Base-by-base conservation (phyloP, 139 green algal genomes). In the Trebouxia sp. region DNA sequence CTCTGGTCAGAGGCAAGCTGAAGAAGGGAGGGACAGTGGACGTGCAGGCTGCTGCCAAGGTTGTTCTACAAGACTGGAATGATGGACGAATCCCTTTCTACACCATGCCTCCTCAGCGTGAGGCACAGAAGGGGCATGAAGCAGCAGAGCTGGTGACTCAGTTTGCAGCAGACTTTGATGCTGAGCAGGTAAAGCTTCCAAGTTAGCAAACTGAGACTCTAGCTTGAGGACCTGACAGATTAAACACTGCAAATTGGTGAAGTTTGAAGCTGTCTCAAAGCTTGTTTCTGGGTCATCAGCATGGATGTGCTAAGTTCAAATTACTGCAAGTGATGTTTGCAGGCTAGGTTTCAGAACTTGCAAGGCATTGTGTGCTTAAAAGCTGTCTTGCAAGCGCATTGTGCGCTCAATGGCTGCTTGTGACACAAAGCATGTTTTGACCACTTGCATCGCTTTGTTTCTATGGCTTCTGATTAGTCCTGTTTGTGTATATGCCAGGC, bases 21-120 rank as follows among this genome's bases (percentile, higher is more conserved):
- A 86, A 88, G 48, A 89, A 89, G 79, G 96, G 80, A 26, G 80
- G 80, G 56, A 53, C 47, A 9, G 39, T 51, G 0, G 74, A 81
- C 42, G 56, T 70, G 35, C 53, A 85, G 58, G 91, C 87, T 12
- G 90, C 92, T 0, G 95, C 94, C 0, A 82, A 82, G 20, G 88
- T 97, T 32, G 87, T 98, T n/a, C 88, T 98, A 41, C 85, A 94
- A 78, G 96, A 99, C 87, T 99, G 97, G 97, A 97, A 97, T 83
- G 88, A 91, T 55, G 97, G 97, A 38, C 87, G 85, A 56, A 97
- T 98, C 69, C 91, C 93, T 3, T 98, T 94, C 91, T 98, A 91
- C 91, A 98, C 93, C 11, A 50, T 89, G 32, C 95, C 95, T 0
- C 93, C 95, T 5, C 75, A 83, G 65, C 85, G 87, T 0, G 51